Base-by-base conservation (phyloP, 441 rosid genomes). In the Adansonia gregorii region DNA sequence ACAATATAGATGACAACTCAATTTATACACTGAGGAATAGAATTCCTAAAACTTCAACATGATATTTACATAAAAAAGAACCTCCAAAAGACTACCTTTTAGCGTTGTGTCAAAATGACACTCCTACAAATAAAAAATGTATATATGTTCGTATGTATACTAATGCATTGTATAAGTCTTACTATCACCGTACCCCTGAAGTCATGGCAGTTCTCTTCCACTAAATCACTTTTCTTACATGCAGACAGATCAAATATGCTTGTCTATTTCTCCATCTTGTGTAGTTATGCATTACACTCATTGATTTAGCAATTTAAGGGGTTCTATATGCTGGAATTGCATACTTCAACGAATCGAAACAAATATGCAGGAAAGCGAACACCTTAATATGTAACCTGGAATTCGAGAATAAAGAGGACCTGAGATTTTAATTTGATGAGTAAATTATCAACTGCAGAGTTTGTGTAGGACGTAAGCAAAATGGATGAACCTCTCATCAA, bases 391-490 rank as follows among this genome's bases (percentile, higher is more conserved):
- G 5, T 43, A 41, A 65, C 46, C 6, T 68, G 67, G 64, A 59
- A 67, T 17, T 49, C 10, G 74, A 80, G 48, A 69, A 84, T 43
- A 68, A 72, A 80, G 75, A 82, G 85, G 76, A 96, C 99, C 99
- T 96, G 99, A 74, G 96, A 85, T 87, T 93, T 94, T 89, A 96
- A 79, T 86, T 96, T 96, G 91, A 93, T 88, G 70, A 96, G 92
- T 86, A 96, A 84, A 89, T 94, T 96, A 86, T 96, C 99, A 81
- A 96, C 90, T 41, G 99, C 99, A 72, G 99, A 90, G 92, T 96
- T 96, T 83, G 99, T 96, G 90, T 93, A 96, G 78, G 99, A 96
- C 8, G 99, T 91, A 77, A 94, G 95, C 89, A 96, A 89, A 83
- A 94, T 87, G 73, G 99, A 89, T 86, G 98, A 88, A 73, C 98